phyloP scores from a whole-genome alignment of 129 eudicot species.

The Oenanthe sinensis region DNA sequence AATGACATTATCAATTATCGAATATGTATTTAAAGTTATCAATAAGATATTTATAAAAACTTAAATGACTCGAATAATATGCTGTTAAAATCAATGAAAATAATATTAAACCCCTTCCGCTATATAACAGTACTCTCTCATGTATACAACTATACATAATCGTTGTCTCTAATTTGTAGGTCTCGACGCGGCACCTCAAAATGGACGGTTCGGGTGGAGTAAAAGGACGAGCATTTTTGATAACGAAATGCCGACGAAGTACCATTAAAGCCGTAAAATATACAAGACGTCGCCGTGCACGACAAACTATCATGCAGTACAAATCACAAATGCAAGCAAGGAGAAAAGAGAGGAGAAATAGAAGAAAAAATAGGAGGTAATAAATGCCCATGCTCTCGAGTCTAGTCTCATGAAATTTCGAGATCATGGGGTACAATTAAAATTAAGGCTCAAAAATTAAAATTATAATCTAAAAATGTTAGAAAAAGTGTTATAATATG shows the following conservation, averaged over 20 bases:
- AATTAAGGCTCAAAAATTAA: too few species aligned
- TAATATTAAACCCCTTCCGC: too few species aligned
- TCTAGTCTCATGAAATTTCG: too few species aligned
- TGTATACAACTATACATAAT: not conserved
- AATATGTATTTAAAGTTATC: too few species aligned
- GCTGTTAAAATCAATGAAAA: too few species aligned
- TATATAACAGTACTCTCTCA: too few species aligned
- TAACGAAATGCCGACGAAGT: not conserved
- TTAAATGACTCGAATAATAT: too few species aligned
- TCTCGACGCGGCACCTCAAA: not conserved
- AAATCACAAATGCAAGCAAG: not conserved
- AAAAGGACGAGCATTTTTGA: slow-evolving; percentile 6
- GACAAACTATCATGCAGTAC: not conserved
- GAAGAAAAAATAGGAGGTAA: not conserved
- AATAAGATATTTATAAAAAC: too few species aligned
- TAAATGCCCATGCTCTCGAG: not conserved
- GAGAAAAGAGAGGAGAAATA: not conserved
- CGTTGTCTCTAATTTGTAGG: not conserved
- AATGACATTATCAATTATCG: too few species aligned
- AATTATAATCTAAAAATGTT: too few species aligned
- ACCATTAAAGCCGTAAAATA: slow-evolving; percentile 1
- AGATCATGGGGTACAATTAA: too few species aligned
- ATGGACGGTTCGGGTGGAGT: slow-evolving; percentile 8
- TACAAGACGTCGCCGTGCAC: slow-evolving; percentile 20
- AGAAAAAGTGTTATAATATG: too few species aligned